These are phyloP conservation scores for Tuber borchii DNA, from an alignment of 495 filamentous ascomycete species.

Conservation along the genomic window DNA sequence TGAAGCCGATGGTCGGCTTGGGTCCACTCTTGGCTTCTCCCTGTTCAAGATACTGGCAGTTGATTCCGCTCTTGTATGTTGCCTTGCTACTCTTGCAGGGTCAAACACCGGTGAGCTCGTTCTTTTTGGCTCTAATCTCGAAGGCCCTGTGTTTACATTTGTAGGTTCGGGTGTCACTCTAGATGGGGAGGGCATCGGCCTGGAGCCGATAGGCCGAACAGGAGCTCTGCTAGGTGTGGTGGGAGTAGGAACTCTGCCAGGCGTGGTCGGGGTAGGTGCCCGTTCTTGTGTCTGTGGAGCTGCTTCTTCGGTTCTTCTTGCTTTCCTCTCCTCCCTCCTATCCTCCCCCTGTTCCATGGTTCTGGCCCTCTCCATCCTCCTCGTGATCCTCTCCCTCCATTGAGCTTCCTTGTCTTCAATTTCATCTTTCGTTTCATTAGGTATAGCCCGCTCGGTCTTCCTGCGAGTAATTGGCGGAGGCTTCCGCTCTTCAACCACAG, in stretches of 20 bases:
- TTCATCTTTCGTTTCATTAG: neutral
- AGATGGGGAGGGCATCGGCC: neutral
- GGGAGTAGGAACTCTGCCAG: neutral
- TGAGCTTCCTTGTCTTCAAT: slow-evolving; percentile 3
- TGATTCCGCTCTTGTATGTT: slow-evolving; percentile 19
- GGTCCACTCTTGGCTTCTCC: neutral
- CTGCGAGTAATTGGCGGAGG: neutral
- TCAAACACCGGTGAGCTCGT: neutral
- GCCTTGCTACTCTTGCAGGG: slow-evolving; percentile 15
- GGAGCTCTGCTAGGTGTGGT: neutral
- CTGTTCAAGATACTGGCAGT: neutral
- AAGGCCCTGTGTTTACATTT: neutral
- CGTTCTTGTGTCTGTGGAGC: slow-evolving; percentile 13
- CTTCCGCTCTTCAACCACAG: slow-evolving; percentile 17
- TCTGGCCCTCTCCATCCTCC: neutral
- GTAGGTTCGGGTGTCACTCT: neutral
- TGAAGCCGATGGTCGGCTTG: neutral
- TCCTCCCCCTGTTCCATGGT: slow-evolving; percentile 1
- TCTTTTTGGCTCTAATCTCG: neutral
- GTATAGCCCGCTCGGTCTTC: slow-evolving; percentile 1
- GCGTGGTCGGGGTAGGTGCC: neutral
- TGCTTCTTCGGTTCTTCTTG: neutral
- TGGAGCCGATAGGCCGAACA: neutral
- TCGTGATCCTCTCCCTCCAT: slow-evolving; percentile 9
- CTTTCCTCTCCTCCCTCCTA: neutral